These are phyloP conservation scores for Podosphaera aphanis DNA, from an alignment of 2,329 filamentous ascomycete species.

Conservation along the genomic window DNA sequence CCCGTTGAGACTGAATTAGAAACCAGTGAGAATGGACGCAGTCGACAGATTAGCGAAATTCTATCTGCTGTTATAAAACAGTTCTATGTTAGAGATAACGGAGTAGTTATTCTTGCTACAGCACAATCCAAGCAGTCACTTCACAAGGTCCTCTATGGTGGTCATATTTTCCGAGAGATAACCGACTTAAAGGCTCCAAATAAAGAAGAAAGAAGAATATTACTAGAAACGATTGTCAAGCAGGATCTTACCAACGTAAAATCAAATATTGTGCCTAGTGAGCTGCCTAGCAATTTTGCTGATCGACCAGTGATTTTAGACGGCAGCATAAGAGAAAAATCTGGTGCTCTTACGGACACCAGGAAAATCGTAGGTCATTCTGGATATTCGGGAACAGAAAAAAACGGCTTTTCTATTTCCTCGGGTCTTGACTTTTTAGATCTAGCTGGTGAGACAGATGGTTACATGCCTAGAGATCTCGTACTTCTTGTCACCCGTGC, in stretches of 20 bases:
- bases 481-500: constrained; percentile 67
- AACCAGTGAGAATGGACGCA: constrained; percentile 80
- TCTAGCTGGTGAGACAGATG: constrained; percentile 79
- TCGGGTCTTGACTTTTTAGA: constrained; percentile 72
- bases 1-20: constrained; percentile 86
- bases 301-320: constrained; percentile 31
- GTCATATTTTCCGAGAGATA: constrained; percentile 82
- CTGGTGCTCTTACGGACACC: constrained; percentile 46
- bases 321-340: constrained; percentile 26
- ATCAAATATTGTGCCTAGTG: not conserved
- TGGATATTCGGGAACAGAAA: constrained; percentile 30
- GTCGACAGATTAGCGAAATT: constrained; percentile 75
- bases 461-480: constrained; percentile 92
- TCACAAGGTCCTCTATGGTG: constrained; percentile 73
- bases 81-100: constrained; percentile 57
- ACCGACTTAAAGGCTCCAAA: constrained; percentile 72
- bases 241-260: constrained; percentile 21
- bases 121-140: constrained; percentile 82
- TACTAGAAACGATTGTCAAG: constrained; percentile 58
- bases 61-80: constrained; percentile 64
- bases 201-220: constrained; percentile 65
- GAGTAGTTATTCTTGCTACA: constrained; percentile 70
- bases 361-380: no score
- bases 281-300: constrained; percentile 19
- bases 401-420: constrained; percentile 46